Evolutionary conservation across 225 moss, liverwort and hornwort species (phyloP).

Genomic region (Takakia lepidozioides): DNA sequence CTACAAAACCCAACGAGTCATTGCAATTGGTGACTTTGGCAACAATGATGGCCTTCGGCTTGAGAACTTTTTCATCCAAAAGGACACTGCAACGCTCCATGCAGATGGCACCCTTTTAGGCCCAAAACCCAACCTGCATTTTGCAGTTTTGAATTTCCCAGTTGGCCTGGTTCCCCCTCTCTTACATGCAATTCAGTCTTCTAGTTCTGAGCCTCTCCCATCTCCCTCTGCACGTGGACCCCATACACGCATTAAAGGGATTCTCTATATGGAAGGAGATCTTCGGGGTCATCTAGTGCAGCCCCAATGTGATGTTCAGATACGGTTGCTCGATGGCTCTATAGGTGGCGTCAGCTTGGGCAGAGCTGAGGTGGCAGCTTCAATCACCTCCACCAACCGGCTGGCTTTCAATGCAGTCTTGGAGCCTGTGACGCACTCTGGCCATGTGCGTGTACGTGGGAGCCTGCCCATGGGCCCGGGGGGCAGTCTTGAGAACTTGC

Average conservation of each 20-base stretch:
- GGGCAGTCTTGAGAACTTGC: constrained; percentile 59
- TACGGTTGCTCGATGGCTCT: constrained; percentile 86
- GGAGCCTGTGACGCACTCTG: constrained; percentile 80
- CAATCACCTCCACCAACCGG: constrained; percentile 88
- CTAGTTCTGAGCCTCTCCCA: constrained; percentile 71
- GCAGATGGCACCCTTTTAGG: constrained; percentile 96
- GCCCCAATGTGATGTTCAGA: constrained; percentile 98
- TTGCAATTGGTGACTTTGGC: constrained; percentile 85
- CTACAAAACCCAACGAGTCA: constrained; percentile 83
- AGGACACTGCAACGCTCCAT: constrained; percentile 92
- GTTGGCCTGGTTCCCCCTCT: constrained; percentile 90
- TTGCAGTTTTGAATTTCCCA: constrained; percentile 94
- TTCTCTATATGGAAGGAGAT: constrained; percentile 97
- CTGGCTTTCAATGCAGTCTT: constrained; percentile 91
- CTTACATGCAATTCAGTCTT: constrained; percentile 78
- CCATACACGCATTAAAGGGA: constrained; percentile 75
- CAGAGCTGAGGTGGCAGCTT: constrained; percentile 94
- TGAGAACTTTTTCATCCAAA: constrained; percentile 94
- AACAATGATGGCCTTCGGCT: constrained; percentile 93
- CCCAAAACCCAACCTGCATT: constrained; percentile 93
- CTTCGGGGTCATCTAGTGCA: constrained; percentile 83
- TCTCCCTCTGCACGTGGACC: constrained; percentile 51
- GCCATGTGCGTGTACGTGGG: constrained; percentile 87
- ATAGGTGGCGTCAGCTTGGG: constrained; percentile 87
- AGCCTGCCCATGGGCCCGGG: constrained; percentile 88